These are phyloP conservation scores for Lachancea thermotolerans DNA, from an alignment of 805 yeast genomes.

Conservation along the genomic window DNA sequence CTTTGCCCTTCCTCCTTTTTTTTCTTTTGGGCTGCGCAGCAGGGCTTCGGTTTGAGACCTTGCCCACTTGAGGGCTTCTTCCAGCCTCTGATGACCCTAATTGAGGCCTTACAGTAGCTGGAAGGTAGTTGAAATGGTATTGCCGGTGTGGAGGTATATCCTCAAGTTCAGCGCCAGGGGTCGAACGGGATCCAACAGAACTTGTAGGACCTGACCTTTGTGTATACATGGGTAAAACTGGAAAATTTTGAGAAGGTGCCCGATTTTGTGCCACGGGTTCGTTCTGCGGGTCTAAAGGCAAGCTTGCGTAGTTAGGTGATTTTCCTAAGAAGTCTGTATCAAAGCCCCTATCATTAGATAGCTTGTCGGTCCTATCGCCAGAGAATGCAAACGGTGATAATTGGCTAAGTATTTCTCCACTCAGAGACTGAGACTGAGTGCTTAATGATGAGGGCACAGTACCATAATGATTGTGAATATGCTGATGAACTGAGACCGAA, in stretches of 20 bases:
- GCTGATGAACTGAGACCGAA: conserved; percentile 73
- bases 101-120: conserved; percentile 69
- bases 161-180: conserved; percentile 23
- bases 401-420: not conserved
- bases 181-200: conserved; percentile 18
- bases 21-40: conserved; percentile 9
- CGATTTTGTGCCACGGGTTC: not conserved
- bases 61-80: conserved; percentile 39
- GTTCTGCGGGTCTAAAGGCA: conserved; percentile 16
- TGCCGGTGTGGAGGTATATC: conserved; percentile 51
- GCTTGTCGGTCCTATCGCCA: not conserved
- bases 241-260: conserved; percentile 3
- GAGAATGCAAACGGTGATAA: conserved; percentile 3
- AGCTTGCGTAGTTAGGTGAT: conserved; percentile 17
- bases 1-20: conserved; percentile 9
- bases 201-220: conserved; percentile 10
- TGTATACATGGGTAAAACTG: conserved; percentile 5
- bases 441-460: not conserved
- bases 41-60: conserved; percentile 36
- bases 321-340: conserved; percentile 19
- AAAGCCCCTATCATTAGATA: conserved; percentile 1
- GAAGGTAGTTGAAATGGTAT: conserved; percentile 69
- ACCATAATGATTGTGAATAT: conserved; percentile 69
- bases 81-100: conserved; percentile 52
- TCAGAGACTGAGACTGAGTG: not conserved